Evolutionary conservation across 345 rosid species (phyloP).

Genomic region (Salix exigua): DNA sequence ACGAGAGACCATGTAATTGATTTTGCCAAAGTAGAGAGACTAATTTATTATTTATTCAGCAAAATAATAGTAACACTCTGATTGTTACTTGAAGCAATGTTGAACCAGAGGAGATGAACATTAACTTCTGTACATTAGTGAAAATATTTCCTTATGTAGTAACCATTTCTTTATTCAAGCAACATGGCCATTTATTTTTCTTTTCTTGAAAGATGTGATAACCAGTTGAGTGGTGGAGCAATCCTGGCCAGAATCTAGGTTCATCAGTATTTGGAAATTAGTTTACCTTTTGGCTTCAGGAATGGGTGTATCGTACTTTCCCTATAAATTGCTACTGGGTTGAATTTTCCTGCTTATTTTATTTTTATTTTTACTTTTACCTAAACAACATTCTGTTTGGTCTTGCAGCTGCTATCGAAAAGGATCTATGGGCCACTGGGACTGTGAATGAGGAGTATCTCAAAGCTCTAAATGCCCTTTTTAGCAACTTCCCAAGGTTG

Average conservation of each 20-base stretch:
- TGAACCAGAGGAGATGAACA: not conserved
- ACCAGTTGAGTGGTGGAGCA: not conserved
- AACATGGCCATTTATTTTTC: not conserved
- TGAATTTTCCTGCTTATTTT: constrained; percentile 1
- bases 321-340: not conserved
- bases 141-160: not conserved
- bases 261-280: not conserved
- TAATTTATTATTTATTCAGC: too few species aligned
- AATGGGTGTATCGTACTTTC: not conserved
- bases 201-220: not conserved
- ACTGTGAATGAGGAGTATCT: constrained; percentile 93
- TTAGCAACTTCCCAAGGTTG: constrained; percentile 93
- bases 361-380: not conserved
- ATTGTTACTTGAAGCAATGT: not conserved
- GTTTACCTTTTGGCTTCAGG: not conserved
- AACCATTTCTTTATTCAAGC: constrained; percentile 2
- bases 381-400: constrained; percentile 10
- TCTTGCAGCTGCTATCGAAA: constrained; percentile 93
- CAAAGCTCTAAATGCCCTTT: constrained; percentile 80
- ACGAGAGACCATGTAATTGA: too few species aligned
- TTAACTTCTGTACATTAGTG: not conserved
- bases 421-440: constrained; percentile 96
- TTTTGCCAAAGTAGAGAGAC: too few species aligned
- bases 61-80: not conserved
- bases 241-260: not conserved